These are phyloP conservation scores for Penicillium daleae DNA, from an alignment of 495 filamentous ascomycete species.

Conservation along the genomic window DNA sequence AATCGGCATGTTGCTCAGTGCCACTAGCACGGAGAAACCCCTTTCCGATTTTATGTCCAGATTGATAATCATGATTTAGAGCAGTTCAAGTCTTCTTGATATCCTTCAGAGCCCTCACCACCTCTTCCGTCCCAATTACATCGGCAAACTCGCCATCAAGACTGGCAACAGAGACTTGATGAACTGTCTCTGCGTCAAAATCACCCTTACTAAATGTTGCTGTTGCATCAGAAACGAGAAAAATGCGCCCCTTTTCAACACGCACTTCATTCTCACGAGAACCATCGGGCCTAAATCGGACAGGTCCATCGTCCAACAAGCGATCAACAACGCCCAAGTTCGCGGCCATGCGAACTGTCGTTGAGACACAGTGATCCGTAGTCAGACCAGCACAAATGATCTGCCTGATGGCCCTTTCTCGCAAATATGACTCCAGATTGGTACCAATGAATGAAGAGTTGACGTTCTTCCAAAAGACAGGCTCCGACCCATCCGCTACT, in stretches of 20 bases:
- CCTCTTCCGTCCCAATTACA: slow-evolving; percentile 42
- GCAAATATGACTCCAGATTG: slow-evolving; percentile 43
- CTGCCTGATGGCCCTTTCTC: slow-evolving; percentile 38
- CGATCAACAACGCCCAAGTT: slow-evolving; percentile 51
- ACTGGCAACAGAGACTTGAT: slow-evolving; percentile 50
- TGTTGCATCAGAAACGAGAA: slow-evolving; percentile 52
- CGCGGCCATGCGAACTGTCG: slow-evolving; percentile 52
- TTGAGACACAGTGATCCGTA: slow-evolving; percentile 57
- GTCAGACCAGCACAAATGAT: slow-evolving; percentile 50
- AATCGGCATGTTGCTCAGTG: too few species aligned
- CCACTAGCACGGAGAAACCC: too few species aligned
- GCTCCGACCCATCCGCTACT: slow-evolving; percentile 43
- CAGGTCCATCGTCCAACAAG: slow-evolving; percentile 21
- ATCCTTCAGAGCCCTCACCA: slow-evolving; percentile 33
- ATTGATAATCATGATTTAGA: background rate
- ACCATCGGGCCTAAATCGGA: slow-evolving; percentile 27
- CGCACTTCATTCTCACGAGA: slow-evolving; percentile 23
- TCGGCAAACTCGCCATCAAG: slow-evolving; percentile 54
- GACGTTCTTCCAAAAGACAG: slow-evolving; percentile 49
- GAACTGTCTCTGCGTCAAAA: slow-evolving; percentile 52
- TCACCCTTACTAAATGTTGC: slow-evolving; percentile 50
- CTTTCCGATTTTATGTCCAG: background rate
- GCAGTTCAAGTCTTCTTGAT: background rate
- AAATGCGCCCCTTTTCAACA: slow-evolving; percentile 44
- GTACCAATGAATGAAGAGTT: slow-evolving; percentile 56